These are phyloP conservation scores for Bolboschoenus planiculmis DNA, from an alignment of 176 grass and related monocot species.

Conservation along the genomic window DNA sequence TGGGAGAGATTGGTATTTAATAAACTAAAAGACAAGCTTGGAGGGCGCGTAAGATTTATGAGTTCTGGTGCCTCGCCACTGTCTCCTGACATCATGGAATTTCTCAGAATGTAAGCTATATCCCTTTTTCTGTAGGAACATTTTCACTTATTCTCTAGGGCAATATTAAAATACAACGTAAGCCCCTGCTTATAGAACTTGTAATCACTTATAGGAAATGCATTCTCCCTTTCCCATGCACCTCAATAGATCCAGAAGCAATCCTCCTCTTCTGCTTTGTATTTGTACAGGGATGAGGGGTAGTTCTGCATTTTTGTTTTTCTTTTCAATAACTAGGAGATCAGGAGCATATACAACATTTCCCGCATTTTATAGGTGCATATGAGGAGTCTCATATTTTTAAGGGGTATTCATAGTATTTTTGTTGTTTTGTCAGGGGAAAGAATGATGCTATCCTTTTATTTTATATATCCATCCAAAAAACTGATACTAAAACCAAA, in stretches of 20 bases:
- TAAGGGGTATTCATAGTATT: neutral
- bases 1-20: constrained; percentile 99
- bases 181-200: neutral
- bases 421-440: neutral
- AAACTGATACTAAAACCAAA: neutral
- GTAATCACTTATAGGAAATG: neutral
- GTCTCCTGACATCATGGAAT: constrained; percentile 90
- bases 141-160: constrained; percentile 21
- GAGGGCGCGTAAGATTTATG: constrained; percentile 80
- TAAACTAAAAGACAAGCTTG: constrained; percentile 90
- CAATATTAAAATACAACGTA: neutral
- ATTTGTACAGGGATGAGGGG: neutral
- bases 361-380: neutral
- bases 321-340: neutral
- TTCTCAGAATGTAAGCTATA: constrained; percentile 78
- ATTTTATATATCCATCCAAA: neutral
- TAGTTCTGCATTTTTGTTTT: neutral
- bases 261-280: neutral
- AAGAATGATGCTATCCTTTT: neutral
- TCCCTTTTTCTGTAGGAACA: constrained; percentile 25
- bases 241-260: neutral
- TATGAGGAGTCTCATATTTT: neutral
- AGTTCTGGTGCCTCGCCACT: constrained; percentile 85
- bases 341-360: neutral
- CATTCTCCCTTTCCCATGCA: neutral